A percentile compares a stretch with the other conserved stretches of the same genome.
Conservation (phyloP, 345 rosid genomes). For the Melaleuca quinquenervia region DNA sequence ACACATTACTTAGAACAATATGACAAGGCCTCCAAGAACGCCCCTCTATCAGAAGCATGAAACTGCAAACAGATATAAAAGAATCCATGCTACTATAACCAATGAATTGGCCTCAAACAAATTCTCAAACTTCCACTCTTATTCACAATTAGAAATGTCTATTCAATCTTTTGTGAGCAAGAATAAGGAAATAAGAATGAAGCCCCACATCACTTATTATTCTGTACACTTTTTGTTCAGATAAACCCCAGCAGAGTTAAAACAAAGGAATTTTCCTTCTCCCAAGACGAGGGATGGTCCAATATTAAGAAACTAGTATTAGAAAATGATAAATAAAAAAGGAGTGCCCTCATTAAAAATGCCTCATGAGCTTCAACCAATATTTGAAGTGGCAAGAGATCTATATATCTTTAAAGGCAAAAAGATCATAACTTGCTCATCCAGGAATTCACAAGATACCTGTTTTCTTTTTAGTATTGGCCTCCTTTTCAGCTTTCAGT, state of each 20-base stretch:
- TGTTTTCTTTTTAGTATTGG: slow-evolving; percentile 65
- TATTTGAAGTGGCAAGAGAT: background rate
- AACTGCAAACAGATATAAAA: background rate
- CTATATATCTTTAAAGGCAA: background rate
- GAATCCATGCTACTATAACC: background rate
- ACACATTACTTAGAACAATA: background rate
- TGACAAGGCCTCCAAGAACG: background rate
- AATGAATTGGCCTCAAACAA: background rate
- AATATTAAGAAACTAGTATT: background rate
- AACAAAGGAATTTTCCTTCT: background rate
- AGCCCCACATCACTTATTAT: background rate
- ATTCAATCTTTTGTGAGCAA: background rate
- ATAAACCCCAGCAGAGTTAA: background rate
- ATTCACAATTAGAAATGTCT: background rate
- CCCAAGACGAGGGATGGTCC: background rate
- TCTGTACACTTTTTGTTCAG: background rate
- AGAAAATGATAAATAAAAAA: background rate
- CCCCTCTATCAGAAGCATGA: background rate
- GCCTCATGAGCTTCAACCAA: background rate
- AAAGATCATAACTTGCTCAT: background rate
- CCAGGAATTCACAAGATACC: slow-evolving; percentile 18
- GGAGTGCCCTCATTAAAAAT: background rate
- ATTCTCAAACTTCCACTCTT: background rate
- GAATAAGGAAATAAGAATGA: background rate
- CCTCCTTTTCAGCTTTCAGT: slow-evolving; percentile 82